A percentile compares a stretch with the other conserved stretches of the same genome.
phyloP scores from a whole-genome alignment of 805 yeast species.

The Metschnikowia koreensis region DNA sequence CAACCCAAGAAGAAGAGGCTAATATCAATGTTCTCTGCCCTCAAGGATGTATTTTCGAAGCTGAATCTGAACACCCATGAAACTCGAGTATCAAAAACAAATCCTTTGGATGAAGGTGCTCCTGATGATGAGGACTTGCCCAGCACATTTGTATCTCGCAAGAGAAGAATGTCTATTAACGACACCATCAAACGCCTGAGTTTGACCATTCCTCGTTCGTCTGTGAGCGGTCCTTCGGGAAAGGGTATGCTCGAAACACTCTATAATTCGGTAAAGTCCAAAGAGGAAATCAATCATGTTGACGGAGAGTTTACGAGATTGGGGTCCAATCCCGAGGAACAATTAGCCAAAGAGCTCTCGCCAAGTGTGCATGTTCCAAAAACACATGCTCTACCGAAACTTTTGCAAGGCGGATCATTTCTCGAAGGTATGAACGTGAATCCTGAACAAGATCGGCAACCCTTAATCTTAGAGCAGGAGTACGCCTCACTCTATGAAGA shows the following conservation, averaged over 20 bases:
- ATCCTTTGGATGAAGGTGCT: not conserved
- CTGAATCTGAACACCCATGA: not conserved
- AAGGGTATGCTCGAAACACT: slow-evolving; percentile 11
- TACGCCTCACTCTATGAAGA: slow-evolving; percentile 36
- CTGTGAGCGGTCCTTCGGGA: slow-evolving; percentile 9
- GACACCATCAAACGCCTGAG: slow-evolving; percentile 11
- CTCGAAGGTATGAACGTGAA: not conserved
- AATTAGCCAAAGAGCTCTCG: slow-evolving; percentile 13
- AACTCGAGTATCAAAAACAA: not conserved
- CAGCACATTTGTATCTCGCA: slow-evolving; percentile 12
- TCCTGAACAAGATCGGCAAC: slow-evolving; percentile 7
- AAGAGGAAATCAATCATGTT: slow-evolving; percentile 2
- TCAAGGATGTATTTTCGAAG: slow-evolving; percentile 8
- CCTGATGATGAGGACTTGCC: slow-evolving; percentile 6
- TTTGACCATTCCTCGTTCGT: slow-evolving; percentile 14
- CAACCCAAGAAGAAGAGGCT: slow-evolving; percentile 13
- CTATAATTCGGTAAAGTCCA: slow-evolving; percentile 7
- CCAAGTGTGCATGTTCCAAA: slow-evolving; percentile 18
- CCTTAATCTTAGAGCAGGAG: slow-evolving; percentile 29
- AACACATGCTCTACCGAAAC: slow-evolving; percentile 17
- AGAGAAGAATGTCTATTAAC: slow-evolving; percentile 12
- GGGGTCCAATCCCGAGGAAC: slow-evolving; percentile 5
- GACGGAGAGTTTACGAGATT: slow-evolving; percentile 9
- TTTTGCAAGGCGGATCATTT: not conserved
- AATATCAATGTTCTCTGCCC: slow-evolving; percentile 14